phyloP scores from a whole-genome alignment of 2,329 filamentous ascomycete species.

The Byssothecium circinans region DNA sequence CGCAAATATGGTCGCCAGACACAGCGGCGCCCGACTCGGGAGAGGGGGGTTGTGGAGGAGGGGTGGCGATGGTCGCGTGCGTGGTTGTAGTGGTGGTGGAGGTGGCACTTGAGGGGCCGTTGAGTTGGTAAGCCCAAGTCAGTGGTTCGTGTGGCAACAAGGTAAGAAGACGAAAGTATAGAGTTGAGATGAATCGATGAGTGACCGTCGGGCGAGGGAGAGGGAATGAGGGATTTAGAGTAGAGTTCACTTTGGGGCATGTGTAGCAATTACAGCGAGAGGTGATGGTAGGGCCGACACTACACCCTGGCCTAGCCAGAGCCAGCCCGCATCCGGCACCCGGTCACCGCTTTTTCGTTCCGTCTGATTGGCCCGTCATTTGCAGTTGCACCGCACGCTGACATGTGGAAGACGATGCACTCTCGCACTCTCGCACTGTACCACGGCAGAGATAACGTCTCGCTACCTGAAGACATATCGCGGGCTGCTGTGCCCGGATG shows the following conservation, averaged over 20 bases:
- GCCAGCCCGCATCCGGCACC: not conserved
- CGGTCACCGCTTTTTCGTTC: not conserved
- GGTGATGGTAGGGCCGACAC: not conserved
- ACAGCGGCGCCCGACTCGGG: slow-evolving; percentile 26
- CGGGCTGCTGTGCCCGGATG: too few species aligned
- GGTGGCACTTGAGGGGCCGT: not conserved
- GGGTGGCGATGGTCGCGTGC: slow-evolving; percentile 26
- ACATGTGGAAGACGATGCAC: not conserved
- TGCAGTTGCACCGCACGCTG: not conserved
- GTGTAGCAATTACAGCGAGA: slow-evolving; percentile 1
- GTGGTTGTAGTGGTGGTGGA: slow-evolving; percentile 14
- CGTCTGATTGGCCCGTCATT: not conserved
- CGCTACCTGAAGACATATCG: too few species aligned
- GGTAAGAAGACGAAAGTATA: not conserved
- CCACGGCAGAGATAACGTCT: too few species aligned
- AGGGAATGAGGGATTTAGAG: not conserved
- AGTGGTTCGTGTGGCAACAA: not conserved
- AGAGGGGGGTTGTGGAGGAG: slow-evolving; percentile 9
- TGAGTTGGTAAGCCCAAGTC: too few species aligned
- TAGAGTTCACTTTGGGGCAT: not conserved
- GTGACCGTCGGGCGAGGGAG: not conserved
- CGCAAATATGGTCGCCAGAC: slow-evolving; percentile 15
- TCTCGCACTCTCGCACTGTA: too few species aligned
- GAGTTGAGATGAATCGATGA: not conserved
- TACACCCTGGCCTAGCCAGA: too few species aligned